Evolutionary conservation across 1,284 basidiomycete genomes (phyloP), one percentile per base, ranked within the genome.

Genomic region (Ceraceosorus guamensis): DNA sequence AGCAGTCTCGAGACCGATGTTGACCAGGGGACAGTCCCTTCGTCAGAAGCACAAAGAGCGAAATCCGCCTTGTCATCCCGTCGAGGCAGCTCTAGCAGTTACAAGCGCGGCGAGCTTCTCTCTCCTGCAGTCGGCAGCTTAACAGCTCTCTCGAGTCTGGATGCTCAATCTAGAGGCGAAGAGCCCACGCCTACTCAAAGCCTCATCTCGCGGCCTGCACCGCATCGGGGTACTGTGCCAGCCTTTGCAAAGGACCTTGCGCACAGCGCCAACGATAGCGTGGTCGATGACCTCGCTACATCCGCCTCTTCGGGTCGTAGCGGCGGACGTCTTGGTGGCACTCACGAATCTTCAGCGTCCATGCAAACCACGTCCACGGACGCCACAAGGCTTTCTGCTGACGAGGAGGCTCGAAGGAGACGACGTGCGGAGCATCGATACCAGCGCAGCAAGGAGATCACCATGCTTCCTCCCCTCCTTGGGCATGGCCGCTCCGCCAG

Each of bases 241-340:
- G 65, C 67, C 30, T 71, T 59, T 45, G 66, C 68, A 7, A 53
- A 56, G 35, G 69, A 70, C 62, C 63, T 70, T 37, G 67, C 67
- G 5, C 67, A 65, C 24, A 67, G 69, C 4, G n/a, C n/a, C n/a
- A n/a, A n/a, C n/a, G 58, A 55, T 32, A 71, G 69, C 24, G 67
- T 67, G 4, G 69, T 67, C 35, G 69, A 71, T 18, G 50, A 63
- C 14, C 54, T 39, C 0, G 59, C 54, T 2, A 48, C 51, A 16
- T 53, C 50, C 44, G 5, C 5, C 46, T n/a, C 3, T 55, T 59
- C 16, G 52, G 50, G n/a, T 48, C 55, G 48, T 48, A 43, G 35
- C 32, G 46, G 6, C 14, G 43, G 39, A 43, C 16, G 18, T 35
- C 13, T 45, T 13, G 6, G 7, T 8, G 24, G n/a, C n/a, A n/a